These are phyloP conservation scores for Acer yangbiense DNA, from an alignment of 345 rosid species.

Conservation along the genomic window DNA sequence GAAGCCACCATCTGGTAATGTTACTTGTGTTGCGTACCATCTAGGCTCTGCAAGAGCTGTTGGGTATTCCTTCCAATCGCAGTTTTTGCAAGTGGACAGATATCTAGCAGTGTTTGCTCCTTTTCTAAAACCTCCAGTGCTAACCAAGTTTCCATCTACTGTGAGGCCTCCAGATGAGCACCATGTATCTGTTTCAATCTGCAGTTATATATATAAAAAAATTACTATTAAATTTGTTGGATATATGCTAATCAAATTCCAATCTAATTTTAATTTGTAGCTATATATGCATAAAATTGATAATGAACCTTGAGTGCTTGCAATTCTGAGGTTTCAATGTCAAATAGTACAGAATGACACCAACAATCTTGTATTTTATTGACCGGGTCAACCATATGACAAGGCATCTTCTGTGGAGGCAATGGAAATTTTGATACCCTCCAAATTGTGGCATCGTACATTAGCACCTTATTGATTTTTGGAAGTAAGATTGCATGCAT, in stretches of 20 bases:
- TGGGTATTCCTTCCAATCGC: conserved; percentile 68
- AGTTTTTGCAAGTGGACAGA: conserved; percentile 33
- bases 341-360: conserved; percentile 62
- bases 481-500: conserved; percentile 80
- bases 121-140: conserved; percentile 68
- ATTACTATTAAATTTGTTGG: too few species aligned
- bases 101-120: conserved; percentile 70
- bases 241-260: too few species aligned
- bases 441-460: conserved; percentile 79
- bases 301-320: conserved; percentile 52
- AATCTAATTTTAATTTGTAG: too few species aligned
- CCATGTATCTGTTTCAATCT: conserved; percentile 84
- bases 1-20: too few species aligned
- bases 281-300: too few species aligned
- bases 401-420: conserved; percentile 26
- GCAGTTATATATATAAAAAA: background rate
- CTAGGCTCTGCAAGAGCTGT: conserved; percentile 58
- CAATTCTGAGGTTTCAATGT: conserved; percentile 40
- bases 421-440: conserved; percentile 46
- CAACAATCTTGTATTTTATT: conserved; percentile 47
- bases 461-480: conserved; percentile 51
- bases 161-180: conserved; percentile 91
- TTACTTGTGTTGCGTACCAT: conserved; percentile 44
- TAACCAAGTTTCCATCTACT: conserved; percentile 59
- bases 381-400: conserved; percentile 39